Conservation (phyloP, 1,139 yeast species). For the Sugiyamaella pinicola region DNA sequence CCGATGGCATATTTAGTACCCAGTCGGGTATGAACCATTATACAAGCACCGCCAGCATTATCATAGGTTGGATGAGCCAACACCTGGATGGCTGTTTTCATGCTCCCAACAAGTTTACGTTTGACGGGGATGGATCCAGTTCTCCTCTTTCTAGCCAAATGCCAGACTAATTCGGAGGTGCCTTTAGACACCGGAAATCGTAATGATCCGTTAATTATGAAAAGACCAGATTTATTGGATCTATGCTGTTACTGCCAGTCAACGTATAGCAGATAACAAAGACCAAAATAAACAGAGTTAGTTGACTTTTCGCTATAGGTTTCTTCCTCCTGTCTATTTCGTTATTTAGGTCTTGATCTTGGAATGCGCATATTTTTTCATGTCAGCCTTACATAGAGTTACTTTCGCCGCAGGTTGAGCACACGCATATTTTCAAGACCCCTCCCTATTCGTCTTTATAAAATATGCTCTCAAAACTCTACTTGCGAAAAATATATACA, state of each 20-base stretch:
- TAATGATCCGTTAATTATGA: slow-evolving; percentile 8
- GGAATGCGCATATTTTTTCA: neutral
- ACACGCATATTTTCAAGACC: neutral
- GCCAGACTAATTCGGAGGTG: slow-evolving; percentile 8
- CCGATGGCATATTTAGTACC: slow-evolving; percentile 76
- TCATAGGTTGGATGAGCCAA: slow-evolving; percentile 59
- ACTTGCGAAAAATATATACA: no score
- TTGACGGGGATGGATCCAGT: neutral
- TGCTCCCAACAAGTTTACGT: slow-evolving; percentile 23
- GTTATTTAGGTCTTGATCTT: neutral
- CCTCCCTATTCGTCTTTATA: no score
- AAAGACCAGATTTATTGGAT: no score
- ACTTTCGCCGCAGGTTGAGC: neutral
- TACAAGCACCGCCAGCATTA: slow-evolving; percentile 58
- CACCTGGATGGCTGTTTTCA: slow-evolving; percentile 36
- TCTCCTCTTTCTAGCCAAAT: slow-evolving; percentile 2
- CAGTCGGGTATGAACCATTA: slow-evolving; percentile 52
- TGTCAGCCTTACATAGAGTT: slow-evolving; percentile 1
- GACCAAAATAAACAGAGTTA: no score
- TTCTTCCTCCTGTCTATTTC: neutral
- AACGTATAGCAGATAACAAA: no score
- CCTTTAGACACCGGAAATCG: slow-evolving; percentile 13
- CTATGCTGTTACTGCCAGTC: no score
- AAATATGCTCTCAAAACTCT: no score
- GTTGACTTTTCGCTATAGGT: no score